Evolutionary conservation across 495 filamentous ascomycete species (phyloP).

Genomic region (Massariosphaeria phaeospora): DNA sequence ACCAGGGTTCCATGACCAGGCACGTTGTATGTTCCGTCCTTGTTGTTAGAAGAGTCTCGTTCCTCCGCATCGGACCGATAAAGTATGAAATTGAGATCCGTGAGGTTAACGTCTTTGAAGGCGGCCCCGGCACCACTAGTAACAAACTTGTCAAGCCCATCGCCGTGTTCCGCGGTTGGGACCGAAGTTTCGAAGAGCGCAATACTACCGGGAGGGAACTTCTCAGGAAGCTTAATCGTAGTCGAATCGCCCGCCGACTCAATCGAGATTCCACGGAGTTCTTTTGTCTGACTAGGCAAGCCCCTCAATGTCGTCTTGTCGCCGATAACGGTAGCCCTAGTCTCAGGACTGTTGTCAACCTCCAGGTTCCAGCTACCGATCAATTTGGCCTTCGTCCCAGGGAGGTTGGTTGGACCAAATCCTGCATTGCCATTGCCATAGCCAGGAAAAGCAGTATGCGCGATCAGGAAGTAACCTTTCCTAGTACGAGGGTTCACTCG

Average conservation of each 20-base stretch:
- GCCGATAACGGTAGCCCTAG: slow-evolving; percentile 55
- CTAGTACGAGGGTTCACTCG: slow-evolving; percentile 84
- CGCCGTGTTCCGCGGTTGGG: slow-evolving; percentile 70
- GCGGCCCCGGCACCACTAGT: slow-evolving; percentile 76
- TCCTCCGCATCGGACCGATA: slow-evolving; percentile 94
- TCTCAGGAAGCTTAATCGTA: slow-evolving; percentile 71
- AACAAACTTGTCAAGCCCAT: slow-evolving; percentile 75
- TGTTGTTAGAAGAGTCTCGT: slow-evolving; percentile 67
- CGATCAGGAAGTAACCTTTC: slow-evolving; percentile 89
- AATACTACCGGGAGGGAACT: slow-evolving; percentile 87
- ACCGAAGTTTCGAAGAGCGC: slow-evolving; percentile 96
- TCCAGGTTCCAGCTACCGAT: slow-evolving; percentile 86
- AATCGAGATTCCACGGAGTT: slow-evolving; percentile 63
- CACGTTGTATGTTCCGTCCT: slow-evolving; percentile 82
- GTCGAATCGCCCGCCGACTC: slow-evolving; percentile 65
- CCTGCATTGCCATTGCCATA: slow-evolving; percentile 73
- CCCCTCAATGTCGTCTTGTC: slow-evolving; percentile 71
- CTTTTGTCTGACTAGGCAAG: slow-evolving; percentile 71
- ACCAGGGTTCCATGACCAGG: slow-evolving; percentile 78
- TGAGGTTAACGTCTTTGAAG: slow-evolving; percentile 64
- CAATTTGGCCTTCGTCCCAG: slow-evolving; percentile 67
- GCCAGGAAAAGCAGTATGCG: slow-evolving; percentile 89
- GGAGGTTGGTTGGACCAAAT: slow-evolving; percentile 69
- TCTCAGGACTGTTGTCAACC: slow-evolving; percentile 64
- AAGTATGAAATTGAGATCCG: slow-evolving; percentile 86